Evolutionary conservation across 1,284 basidiomycete species (phyloP).

Genomic region (Cutaneotrichosporon sp.): DNA sequence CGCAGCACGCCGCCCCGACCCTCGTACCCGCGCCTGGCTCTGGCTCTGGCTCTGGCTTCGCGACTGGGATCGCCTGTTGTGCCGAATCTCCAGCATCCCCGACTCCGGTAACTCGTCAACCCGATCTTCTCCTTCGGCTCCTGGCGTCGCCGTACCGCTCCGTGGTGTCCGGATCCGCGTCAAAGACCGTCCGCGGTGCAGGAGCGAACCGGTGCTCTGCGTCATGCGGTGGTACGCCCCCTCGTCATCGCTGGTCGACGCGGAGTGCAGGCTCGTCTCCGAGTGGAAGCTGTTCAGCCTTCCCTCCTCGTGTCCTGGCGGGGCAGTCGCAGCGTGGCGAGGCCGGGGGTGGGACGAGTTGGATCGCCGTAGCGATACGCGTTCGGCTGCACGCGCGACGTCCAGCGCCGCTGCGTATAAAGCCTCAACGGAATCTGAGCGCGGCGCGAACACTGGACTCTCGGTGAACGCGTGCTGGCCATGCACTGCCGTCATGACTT

Average conservation of each 20-base stretch:
- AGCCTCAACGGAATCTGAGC: constrained; percentile 30
- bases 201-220: constrained; percentile 16
- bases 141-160: constrained; percentile 1
- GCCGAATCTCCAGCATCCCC: constrained; percentile 16
- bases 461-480: constrained; percentile 1
- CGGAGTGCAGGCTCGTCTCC: constrained; percentile 15
- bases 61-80: constrained; percentile 1
- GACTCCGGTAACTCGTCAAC: constrained; percentile 9
- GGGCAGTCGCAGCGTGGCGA: constrained; percentile 6
- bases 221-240: constrained; percentile 12
- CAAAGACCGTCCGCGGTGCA: constrained; percentile 13
- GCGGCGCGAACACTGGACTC: constrained; percentile 11
- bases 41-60: not conserved
- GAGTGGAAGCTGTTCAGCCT: constrained; percentile 31
- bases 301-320: not conserved
- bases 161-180: not conserved
- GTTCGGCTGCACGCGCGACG: constrained; percentile 47
- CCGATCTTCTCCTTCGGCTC: constrained; percentile 5
- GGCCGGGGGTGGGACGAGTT: constrained; percentile 10
- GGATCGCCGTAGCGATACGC: constrained; percentile 27
- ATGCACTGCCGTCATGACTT: not conserved
- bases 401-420: constrained; percentile 46
- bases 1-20: no score
- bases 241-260: constrained; percentile 12
- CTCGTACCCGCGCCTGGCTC: constrained; percentile 26